Evolutionary conservation across 192 early-diverging fungal species (phyloP), one percentile per base, ranked within the genome.

Genomic region (Gryganskiella cystojenkinii): DNA sequence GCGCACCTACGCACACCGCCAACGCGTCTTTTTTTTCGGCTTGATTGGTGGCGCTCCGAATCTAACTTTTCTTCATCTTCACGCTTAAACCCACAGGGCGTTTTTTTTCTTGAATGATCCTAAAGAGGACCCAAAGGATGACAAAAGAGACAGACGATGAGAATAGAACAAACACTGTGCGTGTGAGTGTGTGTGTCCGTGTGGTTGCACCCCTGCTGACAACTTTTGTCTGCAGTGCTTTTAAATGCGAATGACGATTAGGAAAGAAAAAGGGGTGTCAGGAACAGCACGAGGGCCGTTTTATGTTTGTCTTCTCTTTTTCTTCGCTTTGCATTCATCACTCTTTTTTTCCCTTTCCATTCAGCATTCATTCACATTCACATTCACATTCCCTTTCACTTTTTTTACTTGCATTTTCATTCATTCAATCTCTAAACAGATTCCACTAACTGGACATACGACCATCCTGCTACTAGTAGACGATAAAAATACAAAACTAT

Each of bases 401-500:
- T 17, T 20, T 60, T 31, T 7, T 25, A 60, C n/a, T 46, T 42
- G 44, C 13, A 28, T 42, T 11, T 24, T 24, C 37, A 56, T 66
- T 56, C 25, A 24, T 6, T 25, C 10, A 66, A 20, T 46, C 42
- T 22, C 24, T 40, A 46, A 19, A 35, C 61, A 43, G 17, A 37
- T 20, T 20, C 34, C 6, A 30, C 8, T 24, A n/a, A 5, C 30
- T n/a, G n/a, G n/a, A n/a, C n/a, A n/a, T n/a, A n/a, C n/a, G n/a
- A n/a, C n/a, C n/a, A n/a, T n/a, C 22, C 1, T 28, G 3, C 3
- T 28, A 50, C 4, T 14, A 11, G 2, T 28, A 34, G 22, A 1
- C 19, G 20, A 24, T 15, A 37, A 4, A 53, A 9, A 64, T 20
- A 0, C 5, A 17, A 42, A 71, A 54, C 47, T 2, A 78, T 78